These are phyloP conservation scores for Ustilago trichophora DNA, from an alignment of 1,284 basidiomycete genomes.

Conservation along the genomic window DNA sequence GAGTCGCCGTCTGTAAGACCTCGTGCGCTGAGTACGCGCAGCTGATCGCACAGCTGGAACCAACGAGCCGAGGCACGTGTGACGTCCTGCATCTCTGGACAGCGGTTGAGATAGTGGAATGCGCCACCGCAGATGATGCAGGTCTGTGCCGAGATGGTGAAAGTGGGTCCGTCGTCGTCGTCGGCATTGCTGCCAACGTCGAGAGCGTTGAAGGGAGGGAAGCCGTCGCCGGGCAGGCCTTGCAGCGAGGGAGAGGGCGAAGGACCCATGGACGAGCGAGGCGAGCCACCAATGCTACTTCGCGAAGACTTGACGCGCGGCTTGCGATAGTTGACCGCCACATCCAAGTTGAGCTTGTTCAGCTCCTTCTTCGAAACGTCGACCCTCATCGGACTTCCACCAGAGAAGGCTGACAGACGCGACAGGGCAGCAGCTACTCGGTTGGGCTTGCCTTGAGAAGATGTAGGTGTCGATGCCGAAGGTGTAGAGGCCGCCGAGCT, in stretches of 20 bases:
- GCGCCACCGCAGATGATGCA: slow-evolving; percentile 43
- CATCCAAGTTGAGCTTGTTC: slow-evolving; percentile 24
- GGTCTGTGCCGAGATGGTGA: slow-evolving; percentile 14
- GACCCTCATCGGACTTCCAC: slow-evolving; percentile 12
- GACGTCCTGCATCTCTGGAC: slow-evolving; percentile 34
- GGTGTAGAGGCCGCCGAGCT: not conserved
- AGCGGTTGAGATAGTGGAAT: slow-evolving; percentile 41
- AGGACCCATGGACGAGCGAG: slow-evolving; percentile 15
- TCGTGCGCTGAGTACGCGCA: slow-evolving; percentile 19
- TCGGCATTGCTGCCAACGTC: not conserved
- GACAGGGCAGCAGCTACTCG: slow-evolving; percentile 24
- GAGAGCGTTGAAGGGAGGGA: not conserved
- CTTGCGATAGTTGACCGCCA: slow-evolving; percentile 27
- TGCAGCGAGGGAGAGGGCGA: slow-evolving; percentile 15
- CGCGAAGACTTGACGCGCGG: slow-evolving; percentile 22
- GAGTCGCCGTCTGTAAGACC: slow-evolving; percentile 19
- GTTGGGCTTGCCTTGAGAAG: slow-evolving; percentile 9
- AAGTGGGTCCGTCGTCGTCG: slow-evolving; percentile 4
- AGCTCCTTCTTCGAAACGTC: slow-evolving; percentile 23
- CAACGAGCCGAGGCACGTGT: slow-evolving; percentile 21
- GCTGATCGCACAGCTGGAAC: slow-evolving; percentile 33
- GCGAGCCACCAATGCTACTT: slow-evolving; percentile 18
- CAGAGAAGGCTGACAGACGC: slow-evolving; percentile 26
- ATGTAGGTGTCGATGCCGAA: slow-evolving; percentile 4
- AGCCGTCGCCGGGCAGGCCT: not conserved